Evolutionary conservation across 2,329 filamentous ascomycete species (phyloP).

Genomic region (Aspergillus sp.): DNA sequence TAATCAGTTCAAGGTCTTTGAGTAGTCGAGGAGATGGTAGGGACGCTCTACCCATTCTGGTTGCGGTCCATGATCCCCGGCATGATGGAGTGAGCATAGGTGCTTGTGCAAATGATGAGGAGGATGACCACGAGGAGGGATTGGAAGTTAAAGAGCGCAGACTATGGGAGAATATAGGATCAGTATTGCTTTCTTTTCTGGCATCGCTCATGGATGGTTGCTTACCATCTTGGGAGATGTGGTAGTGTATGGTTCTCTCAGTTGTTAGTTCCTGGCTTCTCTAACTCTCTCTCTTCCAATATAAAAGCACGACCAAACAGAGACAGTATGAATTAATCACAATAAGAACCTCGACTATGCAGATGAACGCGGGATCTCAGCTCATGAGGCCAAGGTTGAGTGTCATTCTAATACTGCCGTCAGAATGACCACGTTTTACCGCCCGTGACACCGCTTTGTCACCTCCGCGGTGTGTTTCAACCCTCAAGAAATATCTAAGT

Average conservation of each 20-base stretch:
- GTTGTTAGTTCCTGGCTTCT: constrained; percentile 1
- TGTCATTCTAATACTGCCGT: neutral
- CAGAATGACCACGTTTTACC: neutral
- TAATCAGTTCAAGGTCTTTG: constrained; percentile 1
- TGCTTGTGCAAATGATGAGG: constrained; percentile 89
- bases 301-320: no score
- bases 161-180: constrained; percentile 45
- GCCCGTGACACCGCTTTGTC: constrained; percentile 5
- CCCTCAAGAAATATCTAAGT: constrained; percentile 12
- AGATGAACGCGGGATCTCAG: no score
- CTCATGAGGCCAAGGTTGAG: neutral
- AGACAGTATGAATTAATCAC: no score
- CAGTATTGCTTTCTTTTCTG: neutral
- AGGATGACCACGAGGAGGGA: constrained; percentile 90
- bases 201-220: constrained; percentile 1
- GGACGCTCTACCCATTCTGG: constrained; percentile 67
- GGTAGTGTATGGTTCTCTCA: neutral
- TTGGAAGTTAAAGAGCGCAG: constrained; percentile 98
- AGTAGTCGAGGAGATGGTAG: constrained; percentile 1
- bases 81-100: constrained; percentile 86
- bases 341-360: no score
- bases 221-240: constrained; percentile 24
- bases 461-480: constrained; percentile 13
- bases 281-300: neutral
- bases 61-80: constrained; percentile 87